Evolutionary conservation across 179 eudicot species (phyloP), one percentile per base, ranked within the genome.

Genomic region (Beta lomatogona): DNA sequence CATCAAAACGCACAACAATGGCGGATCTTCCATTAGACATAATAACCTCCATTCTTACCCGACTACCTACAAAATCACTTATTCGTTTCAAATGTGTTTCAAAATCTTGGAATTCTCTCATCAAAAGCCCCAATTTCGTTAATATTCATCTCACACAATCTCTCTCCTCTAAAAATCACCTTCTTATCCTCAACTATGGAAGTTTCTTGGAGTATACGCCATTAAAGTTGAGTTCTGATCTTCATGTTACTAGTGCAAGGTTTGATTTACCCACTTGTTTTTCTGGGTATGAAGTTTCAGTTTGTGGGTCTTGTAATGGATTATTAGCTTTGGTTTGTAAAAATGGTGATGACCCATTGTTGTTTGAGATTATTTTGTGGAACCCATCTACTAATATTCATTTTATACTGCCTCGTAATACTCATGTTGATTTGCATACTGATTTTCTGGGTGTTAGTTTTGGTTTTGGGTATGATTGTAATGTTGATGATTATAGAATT

Each of bases 61-160:
- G 52, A 64, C 54, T 78, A 52, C 80, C 80, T 16, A 31, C 73
- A 3, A 53, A 65, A 28, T 67, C 73, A 3, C 80, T 78, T 3
- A 10, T 68, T 4, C 80, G 80, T 28, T 78, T 78, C 80, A 67
- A 25, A 18, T 67, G 18, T 31, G 73, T 78, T 5, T 78, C 63
- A 14, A 78, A 78, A 11, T 8, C n/a, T 2, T 78, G 48, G 73
- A 12, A 65, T 18, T 63, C n/a, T 6, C 10, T 66, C 9, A 78
- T 78, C 45, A 45, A 31, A 28, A 52, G 9, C 73, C 28, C 61
- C 10, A 18, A 78, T 9, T 78, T 78, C 50, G 8, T 78, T 45
- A 15, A 19, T 12, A 73, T 66, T 36, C 80, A 78, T 16, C 80
- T 78, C 19, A 9, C 12, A 0, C 80, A 53, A 6, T 22, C 73